phyloP scores from a whole-genome alignment of 2,329 filamentous ascomycete genomes.

The Aspergillus ochraceus region DNA sequence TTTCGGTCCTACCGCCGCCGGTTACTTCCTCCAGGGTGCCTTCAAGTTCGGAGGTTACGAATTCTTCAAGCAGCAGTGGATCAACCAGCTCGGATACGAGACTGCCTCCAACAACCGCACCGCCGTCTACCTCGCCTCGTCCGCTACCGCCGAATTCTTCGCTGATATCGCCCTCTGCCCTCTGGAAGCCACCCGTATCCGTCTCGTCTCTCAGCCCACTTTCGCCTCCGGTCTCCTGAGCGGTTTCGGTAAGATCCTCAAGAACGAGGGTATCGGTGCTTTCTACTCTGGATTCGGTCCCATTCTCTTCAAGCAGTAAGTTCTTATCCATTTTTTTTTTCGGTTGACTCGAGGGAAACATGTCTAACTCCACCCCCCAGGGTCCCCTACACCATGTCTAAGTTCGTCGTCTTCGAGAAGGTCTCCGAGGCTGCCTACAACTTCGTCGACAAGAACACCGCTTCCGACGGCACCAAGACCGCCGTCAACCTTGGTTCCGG shows the following conservation, averaged over 20 bases:
- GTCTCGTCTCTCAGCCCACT: conserved; percentile 83
- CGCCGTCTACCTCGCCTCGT: conserved; percentile 72
- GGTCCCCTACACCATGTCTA: conserved; percentile 92
- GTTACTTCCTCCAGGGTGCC: conserved; percentile 92
- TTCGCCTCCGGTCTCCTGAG: conserved; percentile 78
- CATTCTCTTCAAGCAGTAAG: conserved; percentile 79
- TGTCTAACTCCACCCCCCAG: conserved; percentile 41
- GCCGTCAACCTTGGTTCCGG: conserved; percentile 81
- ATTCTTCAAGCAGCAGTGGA: conserved; percentile 92
- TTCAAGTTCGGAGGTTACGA: conserved; percentile 96
- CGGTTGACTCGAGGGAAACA: no score
- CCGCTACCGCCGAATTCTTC: conserved; percentile 64
- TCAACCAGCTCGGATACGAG: conserved; percentile 77
- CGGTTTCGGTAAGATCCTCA: conserved; percentile 80
- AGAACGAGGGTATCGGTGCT: conserved; percentile 77
- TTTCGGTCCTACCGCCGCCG: conserved; percentile 79
- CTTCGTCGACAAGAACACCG: conserved; percentile 67
- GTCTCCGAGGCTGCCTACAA: conserved; percentile 73
- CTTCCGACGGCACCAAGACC: conserved; percentile 71
- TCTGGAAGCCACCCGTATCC: conserved; percentile 89
- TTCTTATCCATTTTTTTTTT: conserved; percentile 21
- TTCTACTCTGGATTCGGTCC: conserved; percentile 92
- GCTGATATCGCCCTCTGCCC: conserved; percentile 74
- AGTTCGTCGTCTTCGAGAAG: conserved; percentile 94
- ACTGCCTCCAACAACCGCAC: conserved; percentile 76